These are phyloP conservation scores for Aureobasidium sp. DNA, from an alignment of 2,329 filamentous ascomycete species.

Conservation along the genomic window DNA sequence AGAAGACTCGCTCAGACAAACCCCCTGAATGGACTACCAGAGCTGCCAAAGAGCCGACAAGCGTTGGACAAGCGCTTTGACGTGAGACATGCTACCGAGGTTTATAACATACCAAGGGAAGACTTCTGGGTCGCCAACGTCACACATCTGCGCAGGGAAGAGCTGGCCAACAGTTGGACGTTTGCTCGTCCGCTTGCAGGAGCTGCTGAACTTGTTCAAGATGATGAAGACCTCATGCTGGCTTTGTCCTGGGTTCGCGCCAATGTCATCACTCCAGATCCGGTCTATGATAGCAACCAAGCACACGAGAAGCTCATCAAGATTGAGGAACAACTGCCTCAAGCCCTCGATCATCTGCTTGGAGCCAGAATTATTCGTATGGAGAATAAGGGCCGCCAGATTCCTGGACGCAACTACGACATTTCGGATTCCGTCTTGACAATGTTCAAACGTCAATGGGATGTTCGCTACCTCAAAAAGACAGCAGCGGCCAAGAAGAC, in stretches of 20 bases:
- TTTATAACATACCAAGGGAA: constrained; percentile 44
- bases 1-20: constrained; percentile 20
- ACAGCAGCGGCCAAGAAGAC: constrained; percentile 51
- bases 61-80: constrained; percentile 38
- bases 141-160: constrained; percentile 38
- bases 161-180: constrained; percentile 15
- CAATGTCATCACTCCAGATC: constrained; percentile 34
- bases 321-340: constrained; percentile 24
- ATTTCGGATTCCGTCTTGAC: constrained; percentile 52
- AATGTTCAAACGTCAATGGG: constrained; percentile 48
- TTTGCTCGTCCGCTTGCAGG: constrained; percentile 14
- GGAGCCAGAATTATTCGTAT: constrained; percentile 48
- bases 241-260: constrained; percentile 39
- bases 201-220: constrained; percentile 11
- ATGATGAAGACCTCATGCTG: constrained; percentile 19
- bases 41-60: constrained; percentile 20
- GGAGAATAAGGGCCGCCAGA: constrained; percentile 49
- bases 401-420: constrained; percentile 53
- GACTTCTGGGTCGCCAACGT: constrained; percentile 36
- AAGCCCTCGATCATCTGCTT: constrained; percentile 49
- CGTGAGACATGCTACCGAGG: constrained; percentile 30
- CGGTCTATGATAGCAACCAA: constrained; percentile 29
- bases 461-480: constrained; percentile 45
- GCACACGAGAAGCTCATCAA: constrained; percentile 32
- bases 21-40: constrained; percentile 14